Evolutionary conservation across 306 rosid genomes (phyloP).

Genomic region (Sechiopsis laciniata): DNA sequence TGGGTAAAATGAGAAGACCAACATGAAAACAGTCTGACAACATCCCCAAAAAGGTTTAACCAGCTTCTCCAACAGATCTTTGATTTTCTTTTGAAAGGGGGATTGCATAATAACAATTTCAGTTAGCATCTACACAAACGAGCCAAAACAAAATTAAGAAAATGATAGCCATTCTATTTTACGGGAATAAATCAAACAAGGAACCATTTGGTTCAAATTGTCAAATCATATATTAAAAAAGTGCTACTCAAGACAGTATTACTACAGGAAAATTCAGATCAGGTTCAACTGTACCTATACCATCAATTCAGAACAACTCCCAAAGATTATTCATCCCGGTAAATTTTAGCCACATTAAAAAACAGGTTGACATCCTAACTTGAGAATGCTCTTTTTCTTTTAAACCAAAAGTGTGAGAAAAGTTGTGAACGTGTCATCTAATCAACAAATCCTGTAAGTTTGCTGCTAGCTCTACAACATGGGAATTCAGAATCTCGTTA

Average conservation of each 20-base stretch:
- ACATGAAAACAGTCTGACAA: neutral
- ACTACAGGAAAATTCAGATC: neutral
- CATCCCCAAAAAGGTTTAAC: conserved; percentile 3
- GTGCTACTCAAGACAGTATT: neutral
- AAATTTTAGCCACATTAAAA: neutral
- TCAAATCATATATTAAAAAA: neutral
- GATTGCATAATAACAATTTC: neutral
- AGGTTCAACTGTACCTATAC: neutral
- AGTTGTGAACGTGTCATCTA: neutral
- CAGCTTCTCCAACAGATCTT: neutral
- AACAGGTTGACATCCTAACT: neutral
- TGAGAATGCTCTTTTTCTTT: neutral
- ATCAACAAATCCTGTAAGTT: neutral
- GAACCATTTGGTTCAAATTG: neutral
- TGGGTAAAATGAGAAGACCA: neutral
- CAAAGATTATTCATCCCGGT: neutral
- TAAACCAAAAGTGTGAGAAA: neutral
- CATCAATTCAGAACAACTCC: conserved; percentile 1
- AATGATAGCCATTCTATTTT: neutral
- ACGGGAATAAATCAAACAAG: neutral
- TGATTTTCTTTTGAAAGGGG: neutral
- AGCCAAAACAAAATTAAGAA: neutral
- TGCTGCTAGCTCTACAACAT: neutral
- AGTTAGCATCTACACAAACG: neutral
- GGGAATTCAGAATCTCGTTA: too few relatives aligned